Percentiles rank a stretch among this genome's conserved stretches.
Conservation (phyloP, 2,329 filamentous ascomycete genomes). For the Teratosphaeria nubilosa region DNA sequence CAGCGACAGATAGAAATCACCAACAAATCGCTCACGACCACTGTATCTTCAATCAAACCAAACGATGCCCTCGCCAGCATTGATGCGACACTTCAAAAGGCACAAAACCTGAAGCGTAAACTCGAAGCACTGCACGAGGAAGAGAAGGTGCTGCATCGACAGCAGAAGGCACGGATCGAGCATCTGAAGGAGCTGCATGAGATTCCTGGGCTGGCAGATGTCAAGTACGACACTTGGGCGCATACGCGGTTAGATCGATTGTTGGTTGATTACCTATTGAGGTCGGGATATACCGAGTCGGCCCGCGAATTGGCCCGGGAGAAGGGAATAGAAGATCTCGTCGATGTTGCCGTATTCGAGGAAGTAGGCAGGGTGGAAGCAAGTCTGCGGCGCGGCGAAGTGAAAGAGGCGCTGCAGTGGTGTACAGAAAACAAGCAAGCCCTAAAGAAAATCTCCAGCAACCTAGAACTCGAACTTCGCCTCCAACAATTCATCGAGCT, state of each 20-base stretch:
- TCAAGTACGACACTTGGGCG: slow-evolving; percentile 89
- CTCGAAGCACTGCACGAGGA: slow-evolving; percentile 67
- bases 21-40: slow-evolving; percentile 50
- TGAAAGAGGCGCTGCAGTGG: slow-evolving; percentile 75
- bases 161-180: slow-evolving; percentile 64
- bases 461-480: slow-evolving; percentile 84
- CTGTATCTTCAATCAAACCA: slow-evolving; percentile 40
- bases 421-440: slow-evolving; percentile 89
- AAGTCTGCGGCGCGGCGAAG: slow-evolving; percentile 57
- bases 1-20: slow-evolving; percentile 68
- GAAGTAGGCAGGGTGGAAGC: slow-evolving; percentile 69
- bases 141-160: slow-evolving; percentile 64
- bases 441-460: slow-evolving; percentile 77
- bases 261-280: slow-evolving; percentile 83
- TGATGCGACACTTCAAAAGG: slow-evolving; percentile 73
- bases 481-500: slow-evolving; percentile 94
- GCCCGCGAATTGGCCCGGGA: slow-evolving; percentile 65
- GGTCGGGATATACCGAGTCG: slow-evolving; percentile 70
- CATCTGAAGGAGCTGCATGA: slow-evolving; percentile 74
- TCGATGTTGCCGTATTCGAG: slow-evolving; percentile 81
- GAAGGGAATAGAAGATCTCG: slow-evolving; percentile 66
- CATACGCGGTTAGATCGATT: slow-evolving; percentile 70
- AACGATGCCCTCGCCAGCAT: slow-evolving; percentile 69
- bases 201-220: slow-evolving; percentile 68
- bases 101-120: slow-evolving; percentile 83